Evolutionary conservation across 2,329 filamentous ascomycete genomes (phyloP), one percentile per base, ranked within the genome.

Genomic region (Cercospora sp.): DNA sequence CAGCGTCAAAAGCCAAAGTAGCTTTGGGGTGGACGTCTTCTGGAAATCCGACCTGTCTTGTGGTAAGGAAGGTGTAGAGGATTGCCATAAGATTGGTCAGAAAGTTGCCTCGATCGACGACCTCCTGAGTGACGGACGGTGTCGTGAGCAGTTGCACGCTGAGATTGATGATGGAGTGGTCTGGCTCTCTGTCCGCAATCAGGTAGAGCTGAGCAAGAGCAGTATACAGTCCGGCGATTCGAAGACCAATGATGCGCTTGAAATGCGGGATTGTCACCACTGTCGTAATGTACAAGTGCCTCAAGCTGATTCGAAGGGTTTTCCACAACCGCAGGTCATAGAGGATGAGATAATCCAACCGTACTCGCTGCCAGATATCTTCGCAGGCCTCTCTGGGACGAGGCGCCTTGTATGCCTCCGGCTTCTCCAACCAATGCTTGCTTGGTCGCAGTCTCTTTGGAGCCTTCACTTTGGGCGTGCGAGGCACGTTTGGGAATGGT

Each of bases 291-390:
- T 97, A 98, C 1, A 99, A 87, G 71, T 97, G 91, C 33, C 95
- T 90, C 66, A 99, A 86, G 77, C 97, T 92, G 60, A 94, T 93
- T 66, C 95, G 89, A 33, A 96, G 88, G 78, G 93, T 95, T 81
- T 99, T 99, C 95, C 95, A 99, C 85, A 99, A 89, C 51, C 95
- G 86, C 62, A 99, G 82, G 78, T 99, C 95, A 78, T 97, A 99
- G 8, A 99, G 84, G 31, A 99, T 92, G 76, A 99, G 86, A 88
- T 93, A 97, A 79, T 99, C 95, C 5, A 99, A 84, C 33, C 95
- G 90, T 12, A 98, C 91, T 33, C 94, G 90, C 76, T 94, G 89
- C 82, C 93, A 93, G 5, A 99, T 85, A 75, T 99, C 91, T 78
- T 99, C 95, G 64, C 91, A 16, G 88, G 85, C 59, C 90, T 90